These are phyloP conservation scores for Eucalyptus erythrocorys DNA, from an alignment of 345 rosid genomes.

Conservation along the genomic window DNA sequence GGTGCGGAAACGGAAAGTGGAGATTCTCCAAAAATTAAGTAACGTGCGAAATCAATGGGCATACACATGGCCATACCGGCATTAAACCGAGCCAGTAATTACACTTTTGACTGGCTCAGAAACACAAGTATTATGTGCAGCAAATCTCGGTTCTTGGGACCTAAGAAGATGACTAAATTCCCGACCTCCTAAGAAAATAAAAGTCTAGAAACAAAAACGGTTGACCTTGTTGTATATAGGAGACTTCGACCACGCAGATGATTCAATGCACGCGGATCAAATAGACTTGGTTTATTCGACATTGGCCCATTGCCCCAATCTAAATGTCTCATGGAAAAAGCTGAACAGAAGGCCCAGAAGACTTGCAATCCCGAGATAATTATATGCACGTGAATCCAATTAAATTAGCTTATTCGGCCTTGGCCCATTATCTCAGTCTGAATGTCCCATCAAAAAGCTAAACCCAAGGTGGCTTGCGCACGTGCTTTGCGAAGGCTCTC, in stretches of 20 bases:
- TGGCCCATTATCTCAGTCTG: neutral
- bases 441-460: neutral
- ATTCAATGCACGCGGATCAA: neutral
- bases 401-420: neutral
- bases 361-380: neutral
- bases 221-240: neutral
- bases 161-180: neutral
- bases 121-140: neutral
- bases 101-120: neutral
- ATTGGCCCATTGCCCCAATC: neutral
- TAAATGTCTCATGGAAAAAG: neutral
- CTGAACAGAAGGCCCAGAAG: neutral
- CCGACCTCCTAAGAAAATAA: neutral
- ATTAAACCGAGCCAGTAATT: neutral
- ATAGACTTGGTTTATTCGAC: neutral
- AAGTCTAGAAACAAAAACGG: neutral
- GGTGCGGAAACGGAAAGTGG: neutral
- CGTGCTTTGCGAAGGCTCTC: neutral
- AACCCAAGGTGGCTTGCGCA: neutral
- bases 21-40: neutral
- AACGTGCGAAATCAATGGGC: neutral
- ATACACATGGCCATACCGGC: neutral
- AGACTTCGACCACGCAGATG: neutral
- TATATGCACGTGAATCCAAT: neutral
- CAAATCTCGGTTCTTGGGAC: neutral